A percentile compares a stretch with the other conserved stretches of the same genome.
Evolutionary conservation across 2,329 filamentous ascomycete species (phyloP).

Genomic region (Leptographium wingfieldii): DNA sequence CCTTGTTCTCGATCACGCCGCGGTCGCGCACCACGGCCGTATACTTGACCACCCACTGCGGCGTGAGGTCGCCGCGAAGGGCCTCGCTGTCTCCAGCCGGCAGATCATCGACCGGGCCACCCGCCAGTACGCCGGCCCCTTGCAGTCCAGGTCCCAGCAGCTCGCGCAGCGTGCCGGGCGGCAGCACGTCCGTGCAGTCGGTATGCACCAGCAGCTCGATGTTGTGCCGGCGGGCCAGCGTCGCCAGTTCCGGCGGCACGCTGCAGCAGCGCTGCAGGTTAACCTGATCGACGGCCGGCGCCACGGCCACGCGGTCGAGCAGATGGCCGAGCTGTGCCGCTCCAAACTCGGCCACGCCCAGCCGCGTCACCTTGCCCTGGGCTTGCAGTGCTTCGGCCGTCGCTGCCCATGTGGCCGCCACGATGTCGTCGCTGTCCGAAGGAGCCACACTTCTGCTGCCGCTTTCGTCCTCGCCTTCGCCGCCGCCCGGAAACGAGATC

Average conservation of each 20-base stretch:
- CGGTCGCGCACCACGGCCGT: slow-evolving; percentile 88
- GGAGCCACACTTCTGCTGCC: slow-evolving; percentile 31
- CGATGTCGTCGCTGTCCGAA: slow-evolving; percentile 46
- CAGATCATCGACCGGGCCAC: slow-evolving; percentile 16
- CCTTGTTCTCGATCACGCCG: slow-evolving; percentile 96
- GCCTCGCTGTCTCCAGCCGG: slow-evolving; percentile 28
- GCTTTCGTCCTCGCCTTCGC: slow-evolving; percentile 47
- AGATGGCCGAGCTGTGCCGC: slow-evolving; percentile 71
- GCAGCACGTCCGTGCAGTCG: slow-evolving; percentile 85
- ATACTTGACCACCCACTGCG: slow-evolving; percentile 95
- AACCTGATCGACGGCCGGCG: slow-evolving; percentile 85
- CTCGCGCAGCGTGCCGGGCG: slow-evolving; percentile 71
- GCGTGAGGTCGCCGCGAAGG: slow-evolving; percentile 64
- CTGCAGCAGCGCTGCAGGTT: slow-evolving; percentile 94
- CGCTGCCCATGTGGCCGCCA: slow-evolving; percentile 54
- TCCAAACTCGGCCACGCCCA: slow-evolving; percentile 88
- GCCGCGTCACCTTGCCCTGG: slow-evolving; percentile 56
- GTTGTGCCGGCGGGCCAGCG: slow-evolving; percentile 68
- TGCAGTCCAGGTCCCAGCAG: slow-evolving; percentile 60
- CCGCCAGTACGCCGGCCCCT: slow-evolving; percentile 63
- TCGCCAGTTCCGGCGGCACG: slow-evolving; percentile 74
- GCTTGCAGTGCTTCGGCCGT: slow-evolving; percentile 58
- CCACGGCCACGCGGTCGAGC: slow-evolving; percentile 54
- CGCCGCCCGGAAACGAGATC: slow-evolving; percentile 74
- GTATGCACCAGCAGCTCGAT: slow-evolving; percentile 90